These are phyloP conservation scores for Melastoma malabathricum DNA, from an alignment of 345 rosid species.

Conservation along the genomic window DNA sequence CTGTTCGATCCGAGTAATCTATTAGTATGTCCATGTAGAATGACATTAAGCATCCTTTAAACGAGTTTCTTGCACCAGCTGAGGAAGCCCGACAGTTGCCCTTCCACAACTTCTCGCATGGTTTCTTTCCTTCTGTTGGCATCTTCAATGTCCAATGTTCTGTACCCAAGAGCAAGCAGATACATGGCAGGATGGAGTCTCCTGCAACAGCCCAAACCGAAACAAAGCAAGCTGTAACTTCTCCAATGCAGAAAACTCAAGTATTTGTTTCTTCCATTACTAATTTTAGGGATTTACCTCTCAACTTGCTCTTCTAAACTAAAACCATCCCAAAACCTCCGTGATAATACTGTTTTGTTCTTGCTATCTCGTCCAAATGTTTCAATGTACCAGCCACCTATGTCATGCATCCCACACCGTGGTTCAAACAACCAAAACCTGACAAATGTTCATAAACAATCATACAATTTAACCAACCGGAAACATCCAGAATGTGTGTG, in stretches of 20 bases:
- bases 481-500: too few species aligned
- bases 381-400: constrained; percentile 97
- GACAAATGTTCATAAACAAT: too few species aligned
- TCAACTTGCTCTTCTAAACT: constrained; percentile 36
- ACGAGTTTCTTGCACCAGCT: constrained; percentile 65
- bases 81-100: constrained; percentile 28
- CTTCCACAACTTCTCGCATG: constrained; percentile 23
- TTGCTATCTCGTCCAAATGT: constrained; percentile 76
- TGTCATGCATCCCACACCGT: constrained; percentile 75
- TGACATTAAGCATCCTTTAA: constrained; percentile 9
- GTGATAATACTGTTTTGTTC: constrained; percentile 47
- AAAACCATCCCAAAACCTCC: constrained; percentile 70
- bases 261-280: constrained; percentile 2
- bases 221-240: too few species aligned
- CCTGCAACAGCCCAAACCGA: constrained; percentile 27
- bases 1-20: too few species aligned
- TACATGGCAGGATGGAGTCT: constrained; percentile 92
- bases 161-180: constrained; percentile 72
- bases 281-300: constrained; percentile 34
- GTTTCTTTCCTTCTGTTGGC: constrained; percentile 50
- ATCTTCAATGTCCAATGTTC: constrained; percentile 88
- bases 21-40: too few species aligned
- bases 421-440: constrained; percentile 98
- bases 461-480: too few species aligned
- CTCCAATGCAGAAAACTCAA: too few species aligned